These are phyloP conservation scores for Articulospora tetracladia DNA, from an alignment of 495 filamentous ascomycete genomes.

Conservation along the genomic window DNA sequence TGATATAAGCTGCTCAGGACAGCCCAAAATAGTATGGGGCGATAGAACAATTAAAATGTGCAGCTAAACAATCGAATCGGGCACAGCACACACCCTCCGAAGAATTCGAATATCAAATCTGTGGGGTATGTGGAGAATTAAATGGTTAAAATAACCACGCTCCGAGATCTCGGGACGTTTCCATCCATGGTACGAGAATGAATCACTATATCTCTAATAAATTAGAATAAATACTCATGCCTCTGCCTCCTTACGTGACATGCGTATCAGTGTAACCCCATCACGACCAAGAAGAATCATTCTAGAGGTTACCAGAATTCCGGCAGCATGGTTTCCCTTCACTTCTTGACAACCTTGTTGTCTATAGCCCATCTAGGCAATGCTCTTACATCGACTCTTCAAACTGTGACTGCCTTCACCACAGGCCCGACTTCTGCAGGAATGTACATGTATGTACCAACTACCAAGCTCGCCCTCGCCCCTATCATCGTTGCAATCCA, in stretches of 20 bases:
- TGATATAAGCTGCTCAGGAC: background rate
- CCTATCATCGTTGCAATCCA: slow-evolving; percentile 55
- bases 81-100: no score
- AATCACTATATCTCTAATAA: no score
- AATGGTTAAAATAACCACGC: background rate
- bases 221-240: no score
- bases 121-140: background rate
- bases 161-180: background rate
- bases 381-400: slow-evolving; percentile 1
- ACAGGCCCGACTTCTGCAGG: slow-evolving; percentile 37
- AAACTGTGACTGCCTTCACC: slow-evolving; percentile 36
- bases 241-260: no score
- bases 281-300: no score
- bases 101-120: background rate
- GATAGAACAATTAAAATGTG: background rate
- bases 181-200: background rate
- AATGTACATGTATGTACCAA: slow-evolving; percentile 54
- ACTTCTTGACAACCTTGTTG: background rate
- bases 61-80: background rate
- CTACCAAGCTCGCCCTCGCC: slow-evolving; percentile 41
- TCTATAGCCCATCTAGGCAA: slow-evolving; percentile 20
- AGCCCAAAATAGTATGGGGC: background rate
- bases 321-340: background rate
- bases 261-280: no score
- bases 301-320: background rate